Evolutionary conservation across 2,329 filamentous ascomycete species (phyloP).

Genomic region (Purpureocillium lavendulum): DNA sequence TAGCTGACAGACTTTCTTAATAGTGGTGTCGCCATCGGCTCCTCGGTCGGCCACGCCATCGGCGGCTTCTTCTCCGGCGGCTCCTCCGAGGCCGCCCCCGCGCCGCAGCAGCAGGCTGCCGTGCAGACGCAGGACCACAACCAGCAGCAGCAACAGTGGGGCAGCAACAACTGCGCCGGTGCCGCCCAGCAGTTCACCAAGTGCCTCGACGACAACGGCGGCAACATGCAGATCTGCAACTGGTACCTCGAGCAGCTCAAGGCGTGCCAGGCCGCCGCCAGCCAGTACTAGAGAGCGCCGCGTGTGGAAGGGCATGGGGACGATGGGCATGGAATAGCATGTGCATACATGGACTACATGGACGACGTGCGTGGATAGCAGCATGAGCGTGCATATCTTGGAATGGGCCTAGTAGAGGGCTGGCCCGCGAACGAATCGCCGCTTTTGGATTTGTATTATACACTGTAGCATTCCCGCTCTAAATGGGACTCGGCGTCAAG

Average conservation of each 20-base stretch:
- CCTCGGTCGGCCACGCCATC: constrained; percentile 90
- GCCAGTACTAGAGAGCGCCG: constrained; percentile 48
- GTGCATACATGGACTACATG: no score
- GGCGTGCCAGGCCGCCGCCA: constrained; percentile 73
- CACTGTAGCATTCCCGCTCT: constrained; percentile 16
- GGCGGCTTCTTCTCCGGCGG: constrained; percentile 79
- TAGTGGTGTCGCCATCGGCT: constrained; percentile 94
- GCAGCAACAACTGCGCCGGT: constrained; percentile 60
- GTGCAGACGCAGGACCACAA: constrained; percentile 41
- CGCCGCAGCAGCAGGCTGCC: constrained; percentile 27
- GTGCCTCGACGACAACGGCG: constrained; percentile 93
- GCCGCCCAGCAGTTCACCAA: constrained; percentile 82
- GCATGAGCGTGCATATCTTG: constrained; percentile 1
- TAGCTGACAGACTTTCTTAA: constrained; percentile 2
- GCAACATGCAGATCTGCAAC: constrained; percentile 90
- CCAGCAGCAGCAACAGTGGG: constrained; percentile 43
- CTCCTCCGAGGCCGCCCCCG: constrained; percentile 40
- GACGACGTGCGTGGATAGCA: not conserved
- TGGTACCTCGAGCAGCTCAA: constrained; percentile 99
- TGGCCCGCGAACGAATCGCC: not conserved
- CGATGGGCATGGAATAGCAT: not conserved
- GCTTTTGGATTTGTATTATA: constrained; percentile 18
- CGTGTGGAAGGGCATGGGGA: not conserved
- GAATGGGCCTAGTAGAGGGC: not conserved
- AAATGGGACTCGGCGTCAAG: constrained; percentile 3